These are phyloP conservation scores for Striga hermonthica DNA, from an alignment of 305 asterid genomes.

Conservation along the genomic window DNA sequence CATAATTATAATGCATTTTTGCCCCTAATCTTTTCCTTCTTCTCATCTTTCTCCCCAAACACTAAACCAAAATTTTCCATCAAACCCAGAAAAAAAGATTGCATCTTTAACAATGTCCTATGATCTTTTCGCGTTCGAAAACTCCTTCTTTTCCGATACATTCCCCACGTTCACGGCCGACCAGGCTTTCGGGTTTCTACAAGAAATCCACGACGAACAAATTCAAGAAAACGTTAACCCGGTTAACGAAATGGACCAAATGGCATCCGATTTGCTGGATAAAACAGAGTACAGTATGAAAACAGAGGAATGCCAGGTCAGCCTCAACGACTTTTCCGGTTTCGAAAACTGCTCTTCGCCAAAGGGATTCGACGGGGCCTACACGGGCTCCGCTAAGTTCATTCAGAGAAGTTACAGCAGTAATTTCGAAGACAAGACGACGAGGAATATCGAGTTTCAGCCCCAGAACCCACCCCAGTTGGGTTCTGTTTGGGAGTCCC, in stretches of 20 bases:
- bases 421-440: constrained; percentile 41
- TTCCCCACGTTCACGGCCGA: constrained; percentile 50
- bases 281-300: constrained; percentile 38
- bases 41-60: not conserved
- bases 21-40: not conserved
- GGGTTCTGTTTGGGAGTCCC: constrained; percentile 48
- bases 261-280: constrained; percentile 37
- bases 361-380: constrained; percentile 27
- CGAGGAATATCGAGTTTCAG: constrained; percentile 34
- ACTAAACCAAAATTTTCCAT: not conserved
- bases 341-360: constrained; percentile 30
- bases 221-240: constrained; percentile 32
- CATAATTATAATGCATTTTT: not conserved
- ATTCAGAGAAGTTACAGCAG: constrained; percentile 83
- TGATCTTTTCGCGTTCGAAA: constrained; percentile 56
- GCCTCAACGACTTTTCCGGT: constrained; percentile 30
- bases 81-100: not conserved
- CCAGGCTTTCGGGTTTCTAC: constrained; percentile 32
- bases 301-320: constrained; percentile 49
- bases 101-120: constrained; percentile 52
- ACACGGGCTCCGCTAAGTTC: constrained; percentile 45
- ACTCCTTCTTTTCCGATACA: constrained; percentile 54
- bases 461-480: no score
- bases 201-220: constrained; percentile 31
- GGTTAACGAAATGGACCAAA: constrained; percentile 39